Evolutionary conservation across 2,329 filamentous ascomycete genomes (phyloP), one percentile per base, ranked within the genome.

Genomic region (Aureobasidium mangrovei): DNA sequence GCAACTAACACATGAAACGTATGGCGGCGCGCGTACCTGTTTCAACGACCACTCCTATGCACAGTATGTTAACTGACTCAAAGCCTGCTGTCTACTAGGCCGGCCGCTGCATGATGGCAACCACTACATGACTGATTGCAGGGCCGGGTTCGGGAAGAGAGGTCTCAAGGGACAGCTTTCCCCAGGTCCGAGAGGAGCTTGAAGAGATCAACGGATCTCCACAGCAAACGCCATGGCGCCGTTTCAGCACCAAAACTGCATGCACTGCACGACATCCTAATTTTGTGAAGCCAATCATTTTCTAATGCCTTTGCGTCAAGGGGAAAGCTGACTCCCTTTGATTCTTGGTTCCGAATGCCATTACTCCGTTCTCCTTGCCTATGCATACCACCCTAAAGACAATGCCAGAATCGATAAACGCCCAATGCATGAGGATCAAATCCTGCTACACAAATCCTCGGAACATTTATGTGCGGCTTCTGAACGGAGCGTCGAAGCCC

Each of bases 401-500:
- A 46, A 35, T 18, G n/a, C 33, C 26, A 24, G 9, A 28, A 40
- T 2, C 24, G 6, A 7, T 7, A 10, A 35, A 35, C 32, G 32
- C 32, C 32, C 32, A 35, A 18, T 18, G 18, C 18, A 18, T 18
- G 18, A 18, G 18, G 18, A 18, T 18, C 18, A 18, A 18, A 18
- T 18, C 18, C 18, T 18, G 18, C 18, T 18, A 18, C 18, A 18
- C 18, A 18, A 18, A 18, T 18, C 18, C 18, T 18, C 18, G 18
- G 12, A 4, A 8, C 8, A 3, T 24, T 26, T 31, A 53, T 2
- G 1, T 31, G 7, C 49, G 49, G 4, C 35, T 53, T 9, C 40
- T 35, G 49, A 53, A 53, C 5, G 49, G 40, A 5, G 43, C 78
- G 72, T 79, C 78, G 72, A 81, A 81, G 72, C 78, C 47, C 47